Base-by-base conservation (phyloP, 1,284 basidiomycete species). In the Marasmius oreades region DNA sequence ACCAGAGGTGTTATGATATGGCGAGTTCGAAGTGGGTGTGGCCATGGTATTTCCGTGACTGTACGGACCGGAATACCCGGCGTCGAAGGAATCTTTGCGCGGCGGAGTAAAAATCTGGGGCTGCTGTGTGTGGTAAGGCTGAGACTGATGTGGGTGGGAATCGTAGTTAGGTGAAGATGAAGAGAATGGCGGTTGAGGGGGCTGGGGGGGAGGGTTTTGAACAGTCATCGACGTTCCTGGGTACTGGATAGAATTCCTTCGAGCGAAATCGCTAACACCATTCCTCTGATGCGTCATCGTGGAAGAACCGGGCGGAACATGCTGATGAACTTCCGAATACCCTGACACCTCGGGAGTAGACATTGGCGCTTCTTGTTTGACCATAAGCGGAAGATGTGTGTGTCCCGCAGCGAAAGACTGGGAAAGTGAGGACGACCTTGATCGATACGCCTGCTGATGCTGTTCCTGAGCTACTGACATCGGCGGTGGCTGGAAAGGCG, bases 391-490 rank as follows among this genome's bases (percentile, higher is more conserved):
- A 7, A 42, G n/a, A 42, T 42, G 39, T 18, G 39, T 42, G 20
- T 42, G 39, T 6, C 39, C 39, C 5, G 16, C 20, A 26, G 24
- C 31, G 10, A 12, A 23, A 37, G 34, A 11, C 14, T 31, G 39
- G 39, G 26, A 26, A 44, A 44, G 36, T 8, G 37, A 43, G 6
- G 47, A 50, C 2, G 47, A 31, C 16, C 47, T 50, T 16, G 47
- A 33, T n/a, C 43, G 37, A 18, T 58, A 58, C 26, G 53, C 36
- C 28, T 51, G 52, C 43, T 55, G 52, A 18, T 51, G 47, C 16
- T 48, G 24, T 28, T 53, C 51, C 26, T 53, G 53, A 24, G 45
- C 39, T 14, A 52, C 36, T n/a, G 56, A 51, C n/a, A 57, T 53
- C 5, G 52, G 34, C 4, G 56, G 33, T 20, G 42, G 51, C 10